phyloP scores from a whole-genome alignment of 2,329 filamentous ascomycete species.

The Arachnomyces sp. region DNA sequence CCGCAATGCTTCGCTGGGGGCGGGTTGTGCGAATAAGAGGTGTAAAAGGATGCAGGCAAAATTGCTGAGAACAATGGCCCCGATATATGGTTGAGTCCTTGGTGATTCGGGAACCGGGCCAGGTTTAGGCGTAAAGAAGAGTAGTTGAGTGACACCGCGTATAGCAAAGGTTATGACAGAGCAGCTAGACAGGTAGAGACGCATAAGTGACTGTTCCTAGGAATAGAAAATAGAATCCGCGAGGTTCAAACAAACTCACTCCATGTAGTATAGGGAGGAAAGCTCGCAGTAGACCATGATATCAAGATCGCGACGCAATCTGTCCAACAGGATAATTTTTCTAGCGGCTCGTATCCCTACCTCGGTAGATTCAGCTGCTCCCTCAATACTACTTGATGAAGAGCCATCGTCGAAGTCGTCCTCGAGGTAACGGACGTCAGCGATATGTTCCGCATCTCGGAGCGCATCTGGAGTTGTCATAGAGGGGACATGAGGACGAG shows the following conservation, averaged over 20 bases:
- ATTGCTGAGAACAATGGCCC: constrained; percentile 47
- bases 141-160: constrained; percentile 48
- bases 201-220: constrained; percentile 1
- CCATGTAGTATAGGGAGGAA: constrained; percentile 54
- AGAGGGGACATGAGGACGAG: constrained; percentile 35
- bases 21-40: constrained; percentile 44
- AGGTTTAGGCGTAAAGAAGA: constrained; percentile 52
- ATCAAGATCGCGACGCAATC: constrained; percentile 50
- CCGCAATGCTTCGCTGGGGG: constrained; percentile 43
- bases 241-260: constrained; percentile 36
- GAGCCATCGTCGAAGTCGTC: constrained; percentile 14
- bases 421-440: constrained; percentile 36
- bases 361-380: constrained; percentile 20
- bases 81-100: constrained; percentile 45
- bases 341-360: constrained; percentile 29
- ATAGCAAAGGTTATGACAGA: constrained; percentile 50
- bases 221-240: neutral
- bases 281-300: constrained; percentile 54
- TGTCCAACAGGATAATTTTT: constrained; percentile 44
- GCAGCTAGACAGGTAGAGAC: constrained; percentile 36
- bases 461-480: constrained; percentile 39
- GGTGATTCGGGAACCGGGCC: constrained; percentile 43
- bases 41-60: constrained; percentile 50
- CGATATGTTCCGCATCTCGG: constrained; percentile 40
- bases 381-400: neutral